Conservation (phyloP, 768 basidiomycete genomes). For the Mycena galopus region DNA sequence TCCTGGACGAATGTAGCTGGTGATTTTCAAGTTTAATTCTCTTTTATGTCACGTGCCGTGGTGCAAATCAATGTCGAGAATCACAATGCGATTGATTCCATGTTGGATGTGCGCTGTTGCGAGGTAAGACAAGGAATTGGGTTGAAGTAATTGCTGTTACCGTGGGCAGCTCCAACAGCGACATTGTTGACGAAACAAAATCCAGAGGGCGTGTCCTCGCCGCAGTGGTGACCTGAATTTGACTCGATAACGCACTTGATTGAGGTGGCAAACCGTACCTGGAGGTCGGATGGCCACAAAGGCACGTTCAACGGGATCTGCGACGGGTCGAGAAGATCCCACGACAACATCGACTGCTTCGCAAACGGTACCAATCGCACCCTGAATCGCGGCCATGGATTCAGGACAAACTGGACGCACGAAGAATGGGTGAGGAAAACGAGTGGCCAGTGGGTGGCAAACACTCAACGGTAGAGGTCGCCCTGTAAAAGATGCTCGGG, state of each 20-base stretch:
- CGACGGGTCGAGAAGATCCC: constrained; percentile 28
- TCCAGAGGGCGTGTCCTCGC: constrained; percentile 89
- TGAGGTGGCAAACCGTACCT: constrained; percentile 51
- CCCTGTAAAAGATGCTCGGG: constrained; percentile 78
- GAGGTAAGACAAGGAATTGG: neutral
- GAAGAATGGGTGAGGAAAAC: neutral
- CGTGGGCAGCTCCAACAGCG: constrained; percentile 90
- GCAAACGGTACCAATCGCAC: constrained; percentile 86
- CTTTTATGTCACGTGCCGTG: constrained; percentile 62
- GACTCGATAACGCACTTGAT: too few relatives aligned
- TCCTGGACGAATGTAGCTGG: constrained; percentile 62
- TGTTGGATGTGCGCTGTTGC: constrained; percentile 82
- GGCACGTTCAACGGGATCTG: constrained; percentile 54
- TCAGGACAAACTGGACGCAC: constrained; percentile 83
- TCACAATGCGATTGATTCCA: constrained; percentile 80
- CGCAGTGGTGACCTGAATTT: constrained; percentile 91
- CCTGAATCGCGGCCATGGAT: constrained; percentile 83
- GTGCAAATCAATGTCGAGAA: constrained; percentile 94
- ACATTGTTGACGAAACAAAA: constrained; percentile 98
- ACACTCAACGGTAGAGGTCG: constrained; percentile 80
- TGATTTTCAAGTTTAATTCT: neutral
- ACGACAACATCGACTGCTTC: constrained; percentile 87
- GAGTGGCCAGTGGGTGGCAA: neutral
- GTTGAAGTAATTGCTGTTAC: constrained; percentile 54
- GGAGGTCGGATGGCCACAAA: constrained; percentile 93